Base-by-base conservation (phyloP, 495 filamentous ascomycete genomes). In the Hypoxylon subgilvum region DNA sequence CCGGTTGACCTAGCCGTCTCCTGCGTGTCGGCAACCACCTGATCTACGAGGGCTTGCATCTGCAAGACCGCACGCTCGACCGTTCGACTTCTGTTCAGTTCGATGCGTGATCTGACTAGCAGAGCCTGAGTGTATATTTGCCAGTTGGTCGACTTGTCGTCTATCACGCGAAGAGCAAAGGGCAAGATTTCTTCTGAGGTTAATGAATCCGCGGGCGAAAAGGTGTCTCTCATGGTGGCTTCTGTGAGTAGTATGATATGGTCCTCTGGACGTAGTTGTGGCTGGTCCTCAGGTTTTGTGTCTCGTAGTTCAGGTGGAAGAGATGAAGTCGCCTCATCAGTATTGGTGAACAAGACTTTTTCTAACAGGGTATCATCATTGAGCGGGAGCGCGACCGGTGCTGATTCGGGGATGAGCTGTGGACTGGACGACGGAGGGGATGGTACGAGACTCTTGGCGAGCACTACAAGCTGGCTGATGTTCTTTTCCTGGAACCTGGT, bases 321-420 rank as follows among this genome's bases (percentile, higher is more conserved):
- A 18, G 73, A 61, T 6, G 78, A 76, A 6, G 65, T 55, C 35
- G 75, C 73, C 16, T 71, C 73, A 16, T 72, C 42, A 17, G 76
- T 64, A 27, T 87, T 80, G 0, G 84, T 75, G 65, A 97, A 99
- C 5, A 86, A 80, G 41, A 97, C 89, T 4, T 83, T 81, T 69
- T 99, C 95, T 18, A 97, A 74, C 5, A 99, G 77, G 0, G 94
- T 99, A 70, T 99, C 94, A 62, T 97, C 91, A 63, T 97, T 91
- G 14, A 97, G 72, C 34, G 86, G 81, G 9, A 97, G 71, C 7
- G 86, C 82, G 63, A 81, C 79, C 1, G 93, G 92, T 22, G 75
- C 69, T 0, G 54, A 69, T 14, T 61, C 55, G 2, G 25, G 64
- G 3, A 13, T 27, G 1, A 55, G 40, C 4, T 57, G 17, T 19